Base-by-base conservation (phyloP, 805 yeast genomes). In the Nakazawaea siamensis region DNA sequence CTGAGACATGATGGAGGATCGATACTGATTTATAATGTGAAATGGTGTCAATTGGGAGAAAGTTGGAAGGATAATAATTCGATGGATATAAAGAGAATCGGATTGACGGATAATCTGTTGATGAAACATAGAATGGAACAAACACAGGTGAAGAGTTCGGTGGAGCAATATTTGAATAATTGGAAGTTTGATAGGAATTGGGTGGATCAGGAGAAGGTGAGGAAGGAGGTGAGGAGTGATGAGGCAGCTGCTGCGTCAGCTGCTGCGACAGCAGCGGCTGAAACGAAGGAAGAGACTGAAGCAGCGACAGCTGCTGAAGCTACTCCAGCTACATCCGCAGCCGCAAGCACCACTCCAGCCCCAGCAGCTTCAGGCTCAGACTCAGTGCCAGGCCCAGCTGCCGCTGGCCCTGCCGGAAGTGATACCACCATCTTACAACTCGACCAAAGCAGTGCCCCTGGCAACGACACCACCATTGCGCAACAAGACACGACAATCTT, bases 1-100 rank as follows among this genome's bases (percentile, higher is more conserved):
- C 49, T 64, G 9, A 57, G 57, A 5, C 98, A 90, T 52, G 85
- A 82, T 50, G 98, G 98, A 1, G 68, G 77, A 29, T 80, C 94
- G 26, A 64, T 68, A 37, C 76, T 80, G 4, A 61, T 92, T 2
- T 72, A 70, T 43, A 62, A 58, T 33, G 76, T 76, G 29, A 61
- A 63, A 44, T 72, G 75, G 75, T 70, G 57, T 33, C 43, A 41
- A 23, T 32, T 49, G 6, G 51, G 47, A 20, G 55, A 41, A 37
- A 44, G 51, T 35, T 37, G 39, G 24, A 42, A 43, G 17, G 44
- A 41, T 11, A 30, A 43, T 20, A 41, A 42, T 24, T 31, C 34
- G 8, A 36, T 40, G 15, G 41, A 43, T 14, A 33, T 49, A 32
- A 47, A 51, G 30, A 52, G 48, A 28, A 32, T 45, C 29, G 30